Conservation (phyloP, 1,284 basidiomycete species). For the Austroboletus sp. region DNA sequence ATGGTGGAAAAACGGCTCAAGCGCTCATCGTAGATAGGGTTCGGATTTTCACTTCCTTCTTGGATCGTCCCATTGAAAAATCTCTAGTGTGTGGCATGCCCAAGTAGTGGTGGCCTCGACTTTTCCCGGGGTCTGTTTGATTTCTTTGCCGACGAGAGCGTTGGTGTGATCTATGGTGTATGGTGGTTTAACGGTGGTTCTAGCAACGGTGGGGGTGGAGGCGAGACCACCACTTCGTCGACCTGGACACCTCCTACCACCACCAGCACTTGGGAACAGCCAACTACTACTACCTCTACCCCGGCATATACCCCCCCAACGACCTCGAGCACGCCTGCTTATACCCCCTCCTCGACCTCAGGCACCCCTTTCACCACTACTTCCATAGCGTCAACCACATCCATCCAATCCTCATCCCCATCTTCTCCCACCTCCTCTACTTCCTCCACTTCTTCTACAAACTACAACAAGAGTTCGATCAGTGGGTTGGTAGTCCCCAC, state of each 20-base stretch:
- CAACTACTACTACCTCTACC: slow-evolving; percentile 18
- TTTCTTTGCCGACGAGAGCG: slow-evolving; percentile 43
- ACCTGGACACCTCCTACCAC: slow-evolving; percentile 21
- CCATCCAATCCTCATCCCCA: slow-evolving; percentile 19
- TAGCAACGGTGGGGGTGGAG: slow-evolving; percentile 23
- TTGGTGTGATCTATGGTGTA: slow-evolving; percentile 52
- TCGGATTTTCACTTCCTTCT: slow-evolving; percentile 12
- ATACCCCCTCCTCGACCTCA: slow-evolving; percentile 16
- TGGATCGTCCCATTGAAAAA: slow-evolving; percentile 2
- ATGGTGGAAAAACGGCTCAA: slow-evolving; percentile 52
- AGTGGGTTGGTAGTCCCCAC: slow-evolving; percentile 33
- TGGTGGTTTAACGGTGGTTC: slow-evolving; percentile 47
- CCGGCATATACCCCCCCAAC: slow-evolving; percentile 18
- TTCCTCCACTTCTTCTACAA: slow-evolving; percentile 11
- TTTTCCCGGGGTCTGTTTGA: slow-evolving; percentile 69
- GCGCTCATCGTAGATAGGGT: slow-evolving; percentile 68
- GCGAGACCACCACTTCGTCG: slow-evolving; percentile 19
- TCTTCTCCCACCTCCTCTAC: too few species aligned
- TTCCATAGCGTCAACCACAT: slow-evolving; percentile 22
- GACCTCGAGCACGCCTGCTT: slow-evolving; percentile 13
- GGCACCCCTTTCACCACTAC: slow-evolving; percentile 22
- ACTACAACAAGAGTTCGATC: slow-evolving; percentile 15
- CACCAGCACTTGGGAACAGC: slow-evolving; percentile 20
- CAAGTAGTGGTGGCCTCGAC: slow-evolving; percentile 63
- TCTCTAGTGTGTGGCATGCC: slow-evolving; percentile 65